Conservation (phyloP, 2,329 filamentous ascomycete genomes). For the Talaromyces verruculosus region DNA sequence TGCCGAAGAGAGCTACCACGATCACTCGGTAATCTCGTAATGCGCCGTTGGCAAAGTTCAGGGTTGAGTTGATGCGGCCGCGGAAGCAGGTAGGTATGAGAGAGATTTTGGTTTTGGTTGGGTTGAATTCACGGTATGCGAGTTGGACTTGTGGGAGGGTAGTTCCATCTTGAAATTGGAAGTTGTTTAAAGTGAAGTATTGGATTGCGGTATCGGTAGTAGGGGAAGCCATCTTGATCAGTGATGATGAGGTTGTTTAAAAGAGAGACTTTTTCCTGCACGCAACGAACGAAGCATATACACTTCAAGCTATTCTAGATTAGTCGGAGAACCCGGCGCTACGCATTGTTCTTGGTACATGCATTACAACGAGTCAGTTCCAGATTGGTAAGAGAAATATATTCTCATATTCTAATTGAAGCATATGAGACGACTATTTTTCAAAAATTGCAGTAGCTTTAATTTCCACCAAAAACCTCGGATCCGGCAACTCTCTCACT, state of each 20-base stretch:
- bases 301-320: neutral
- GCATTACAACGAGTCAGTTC: neutral
- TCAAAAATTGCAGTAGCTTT: constrained; percentile 15
- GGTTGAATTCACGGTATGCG: constrained; percentile 48
- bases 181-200: constrained; percentile 38
- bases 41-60: constrained; percentile 48
- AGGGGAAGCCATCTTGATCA: constrained; percentile 7
- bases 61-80: constrained; percentile 52
- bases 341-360: neutral
- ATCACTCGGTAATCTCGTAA: constrained; percentile 47
- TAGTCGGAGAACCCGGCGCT: neutral
- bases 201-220: constrained; percentile 32
- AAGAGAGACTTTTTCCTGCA: neutral
- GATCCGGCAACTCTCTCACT: constrained; percentile 19
- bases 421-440: neutral
- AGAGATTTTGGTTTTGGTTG: constrained; percentile 39
- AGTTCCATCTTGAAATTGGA: constrained; percentile 41
- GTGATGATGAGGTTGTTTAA: neutral
- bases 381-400: neutral
- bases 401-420: neutral
- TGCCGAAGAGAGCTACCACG: constrained; percentile 50
- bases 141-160: constrained; percentile 35
- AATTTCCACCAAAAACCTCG: constrained; percentile 9
- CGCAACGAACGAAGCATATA: neutral
- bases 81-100: constrained; percentile 58